Evolutionary conservation across 2,329 filamentous ascomycete genomes (phyloP), one percentile per base, ranked within the genome.

Genomic region (Xylariaceae sp.): DNA sequence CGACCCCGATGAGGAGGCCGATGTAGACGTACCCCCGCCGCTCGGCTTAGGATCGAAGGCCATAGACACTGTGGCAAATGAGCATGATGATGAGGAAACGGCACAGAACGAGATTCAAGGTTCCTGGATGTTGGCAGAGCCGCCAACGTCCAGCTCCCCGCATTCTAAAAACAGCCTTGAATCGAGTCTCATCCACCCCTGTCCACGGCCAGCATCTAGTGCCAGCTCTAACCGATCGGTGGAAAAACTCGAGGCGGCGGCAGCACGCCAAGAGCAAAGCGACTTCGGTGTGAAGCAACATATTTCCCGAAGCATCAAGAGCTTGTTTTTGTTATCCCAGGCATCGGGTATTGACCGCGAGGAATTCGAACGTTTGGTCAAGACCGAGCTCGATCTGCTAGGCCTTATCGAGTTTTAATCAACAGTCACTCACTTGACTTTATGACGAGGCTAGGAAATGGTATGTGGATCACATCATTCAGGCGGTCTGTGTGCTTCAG

Each of bases 251-350:
- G 81, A 85, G 61, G 76, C 78, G 46, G 74, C 73, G 15, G 81
- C 80, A 2, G 76, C 74, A 37, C 76, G 75, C 58, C 79, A 80
- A 61, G 81, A 84, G 55, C 80, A 85, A 62, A 82, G 77, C 51
- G 87, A 91, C 70, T 80, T 87, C 51, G 87, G 84, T 13, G 82
- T 94, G 51, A 88, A 87, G 70, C 86, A 91, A 70, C 88, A 92
- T 70, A 84, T 94, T 42, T 85, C 84, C 34, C 85, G 86, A 8
- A 88, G 85, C 65, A 80, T 94, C 52, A 87, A 89, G 74, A 91
- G 86, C 68, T 70, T 94, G 60, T 92, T 84, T 68, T 72, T 87
- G 60, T 71, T 94, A 57, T 85, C 88, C 21, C 80, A 80, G 40
- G 79, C 84, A 1, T 83, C 83, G 19, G 88, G 88, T 0, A 91